Evolutionary conservation across 2,329 filamentous ascomycete species (phyloP), one percentile per base, ranked within the genome.

Genomic region (Aspergillus caelatus): DNA sequence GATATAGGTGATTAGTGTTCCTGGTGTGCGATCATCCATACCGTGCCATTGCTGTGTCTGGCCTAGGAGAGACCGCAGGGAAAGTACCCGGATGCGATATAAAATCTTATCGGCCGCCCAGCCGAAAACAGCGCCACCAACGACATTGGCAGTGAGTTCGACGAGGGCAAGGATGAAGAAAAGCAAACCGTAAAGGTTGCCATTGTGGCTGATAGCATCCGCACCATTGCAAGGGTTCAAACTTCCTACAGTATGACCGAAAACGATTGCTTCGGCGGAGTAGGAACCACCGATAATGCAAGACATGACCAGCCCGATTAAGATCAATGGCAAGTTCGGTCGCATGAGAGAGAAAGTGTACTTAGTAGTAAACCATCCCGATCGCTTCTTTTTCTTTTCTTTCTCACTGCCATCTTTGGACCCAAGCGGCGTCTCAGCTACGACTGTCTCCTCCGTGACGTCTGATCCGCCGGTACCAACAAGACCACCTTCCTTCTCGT

Each of bases 31-130:
- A 8, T 83, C 84, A 32, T 86, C 82, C 0, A 86, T 86, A 68
- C 91, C 85, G 70, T 92, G 89, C 89, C 89, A 92, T 64, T 88
- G 82, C 62, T 90, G 77, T 58, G 88, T 87, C 74, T 91, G 89
- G 58, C 86, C 80, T 56, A 91, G 83, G 1, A 91, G 77, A 0
- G 88, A 86, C 6, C 86, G 84, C 70, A 91, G 84, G 0, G 86
- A 88, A 0, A 89, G 76, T 4, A 89, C 83, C 57, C 88, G 83
- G 16, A 90, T 83, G 53, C 81, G 84, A 72, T 87, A 88, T 1
- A 91, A 78, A 2, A 90, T 76, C 67, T 88, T 86, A 72, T 91
- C 89, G 0, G 89, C 85, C 0, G 87, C 78, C 62, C 81, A 78
- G 2, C 86, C 86, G 69, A 88, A 88, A 5, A 78, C 76, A 4